phyloP scores from a whole-genome alignment of 116 monocot genomes.

The Phalaenopsis hybrid region DNA sequence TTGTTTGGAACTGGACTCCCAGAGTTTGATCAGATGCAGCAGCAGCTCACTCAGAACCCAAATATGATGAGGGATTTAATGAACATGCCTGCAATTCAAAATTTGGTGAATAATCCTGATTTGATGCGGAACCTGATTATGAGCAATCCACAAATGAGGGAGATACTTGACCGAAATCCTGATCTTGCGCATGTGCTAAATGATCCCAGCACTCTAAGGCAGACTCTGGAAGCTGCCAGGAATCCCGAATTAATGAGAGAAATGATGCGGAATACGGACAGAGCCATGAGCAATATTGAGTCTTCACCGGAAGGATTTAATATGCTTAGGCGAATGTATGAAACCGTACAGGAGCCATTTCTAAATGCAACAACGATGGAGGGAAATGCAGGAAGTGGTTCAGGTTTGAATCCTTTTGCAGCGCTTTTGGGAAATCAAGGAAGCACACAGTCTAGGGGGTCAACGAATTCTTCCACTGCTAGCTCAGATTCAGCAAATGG shows the following conservation, averaged over 20 bases:
- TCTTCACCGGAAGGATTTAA: conserved; percentile 89
- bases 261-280: conserved; percentile 87
- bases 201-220: conserved; percentile 62
- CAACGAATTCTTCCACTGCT: conserved; percentile 26
- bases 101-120: conserved; percentile 73
- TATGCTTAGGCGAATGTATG: conserved; percentile 92
- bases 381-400: conserved; percentile 45
- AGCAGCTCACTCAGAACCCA: conserved; percentile 67
- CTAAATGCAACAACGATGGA: conserved; percentile 88
- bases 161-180: conserved; percentile 71
- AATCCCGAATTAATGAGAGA: conserved; percentile 92
- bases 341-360: conserved; percentile 90
- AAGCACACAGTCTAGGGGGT: conserved; percentile 29
- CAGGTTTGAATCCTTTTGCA: conserved; percentile 63
- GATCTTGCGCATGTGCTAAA: conserved; percentile 82
- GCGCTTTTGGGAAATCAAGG: conserved; percentile 64
- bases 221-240: conserved; percentile 72
- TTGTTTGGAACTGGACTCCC: conserved; percentile 55
- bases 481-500: conserved; percentile 32
- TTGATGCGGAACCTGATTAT: conserved; percentile 64
- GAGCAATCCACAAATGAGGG: conserved; percentile 86
- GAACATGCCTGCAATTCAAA: conserved; percentile 69
- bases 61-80: conserved; percentile 80
- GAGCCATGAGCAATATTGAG: conserved; percentile 95
- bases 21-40: conserved; percentile 65